Base-by-base conservation (phyloP, 768 basidiomycete species). In the Rhizopogon vinicolor region DNA sequence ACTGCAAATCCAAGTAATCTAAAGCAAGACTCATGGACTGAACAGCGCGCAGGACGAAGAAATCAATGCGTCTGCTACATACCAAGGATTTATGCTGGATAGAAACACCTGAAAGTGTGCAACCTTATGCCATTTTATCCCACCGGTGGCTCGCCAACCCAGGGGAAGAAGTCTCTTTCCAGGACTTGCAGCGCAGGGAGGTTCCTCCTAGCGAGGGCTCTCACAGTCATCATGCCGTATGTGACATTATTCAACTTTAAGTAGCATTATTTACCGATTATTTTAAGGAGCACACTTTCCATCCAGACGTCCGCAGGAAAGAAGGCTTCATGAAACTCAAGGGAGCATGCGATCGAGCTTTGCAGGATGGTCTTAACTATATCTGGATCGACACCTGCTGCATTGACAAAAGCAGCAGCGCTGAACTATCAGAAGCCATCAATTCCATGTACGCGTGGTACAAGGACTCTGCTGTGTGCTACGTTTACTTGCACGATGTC, bases 381-480 rank as follows among this genome's bases (percentile, higher is more conserved):
- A 54, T 57, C 39, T 63, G 61, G 63, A 44, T 58, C 14, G 61
- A 62, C 29, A 63, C 62, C 14, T 60, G 56, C 25, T 64, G 62
- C 42, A 61, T 61, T 28, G 55, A 64, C 43, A 64, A 60, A 12
- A 40, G 31, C 44, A 64, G 63, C 46, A 64, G 63, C 42, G 45
- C 63, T 3, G 63, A 64, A 33, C 46, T 62, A 25, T 54, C 51
- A 2, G 63, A 64, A 37, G 60, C 63, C 31, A 60, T 64, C 19
- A 54, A 56, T 39, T 63, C 63, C 13, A 64, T 64, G 63, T 57
- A 57, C 35, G 14, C 25, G 18, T 64, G 63, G 63, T 64, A 63
- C 52, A 28, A 54, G 6, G 51, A 56, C 12, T 49, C 62, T 6
- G 29, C 52, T 29, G 50, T 59, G 31, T 64, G 63, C 42, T 51